phyloP scores from a whole-genome alignment of 192 early-diverging fungal genomes.

The Linnemannia exigua region DNA sequence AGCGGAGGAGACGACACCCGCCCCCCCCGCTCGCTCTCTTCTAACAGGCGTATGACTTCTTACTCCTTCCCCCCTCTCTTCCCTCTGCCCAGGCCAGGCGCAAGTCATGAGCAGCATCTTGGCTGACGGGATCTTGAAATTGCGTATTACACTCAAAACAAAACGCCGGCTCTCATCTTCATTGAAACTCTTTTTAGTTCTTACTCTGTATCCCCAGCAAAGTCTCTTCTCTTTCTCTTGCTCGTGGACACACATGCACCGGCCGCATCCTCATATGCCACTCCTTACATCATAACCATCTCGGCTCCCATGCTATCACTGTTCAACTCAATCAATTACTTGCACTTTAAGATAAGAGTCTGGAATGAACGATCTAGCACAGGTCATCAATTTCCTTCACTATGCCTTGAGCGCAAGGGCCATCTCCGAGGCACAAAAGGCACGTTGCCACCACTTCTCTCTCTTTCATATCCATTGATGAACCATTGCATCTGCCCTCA shows the following conservation, averaged over 20 bases:
- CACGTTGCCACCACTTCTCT: background rate
- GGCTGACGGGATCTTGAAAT: background rate
- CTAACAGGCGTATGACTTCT: background rate
- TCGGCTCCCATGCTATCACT: background rate
- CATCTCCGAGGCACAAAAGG: background rate
- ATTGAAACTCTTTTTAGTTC: background rate
- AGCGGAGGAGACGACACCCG: background rate
- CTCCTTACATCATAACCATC: background rate
- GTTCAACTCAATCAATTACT: background rate
- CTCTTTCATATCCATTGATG: background rate
- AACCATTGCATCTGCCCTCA: background rate
- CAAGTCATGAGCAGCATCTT: conserved; percentile 1
- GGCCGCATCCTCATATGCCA: background rate
- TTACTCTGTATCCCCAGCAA: background rate
- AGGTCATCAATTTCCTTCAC: background rate
- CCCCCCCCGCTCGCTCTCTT: background rate
- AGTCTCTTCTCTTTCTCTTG: background rate
- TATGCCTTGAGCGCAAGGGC: background rate
- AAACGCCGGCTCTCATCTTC: background rate
- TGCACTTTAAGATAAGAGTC: background rate
- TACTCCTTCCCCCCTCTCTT: background rate
- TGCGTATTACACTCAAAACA: background rate
- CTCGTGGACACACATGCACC: background rate
- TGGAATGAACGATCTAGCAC: background rate
- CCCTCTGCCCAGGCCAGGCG: conserved; percentile 12